These are phyloP conservation scores for Pelargonium australe DNA, from an alignment of 441 rosid species.

Conservation along the genomic window DNA sequence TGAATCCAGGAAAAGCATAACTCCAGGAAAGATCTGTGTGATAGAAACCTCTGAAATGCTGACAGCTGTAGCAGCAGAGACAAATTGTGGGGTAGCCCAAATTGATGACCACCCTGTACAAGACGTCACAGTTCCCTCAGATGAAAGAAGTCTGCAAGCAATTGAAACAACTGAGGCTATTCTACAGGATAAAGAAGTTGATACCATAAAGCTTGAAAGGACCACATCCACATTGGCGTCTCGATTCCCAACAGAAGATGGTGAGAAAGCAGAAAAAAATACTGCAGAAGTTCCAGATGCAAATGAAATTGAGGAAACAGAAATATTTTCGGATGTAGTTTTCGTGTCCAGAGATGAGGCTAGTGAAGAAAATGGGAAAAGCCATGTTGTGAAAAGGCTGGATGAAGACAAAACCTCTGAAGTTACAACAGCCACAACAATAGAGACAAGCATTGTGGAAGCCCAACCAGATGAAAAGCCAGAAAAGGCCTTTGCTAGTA, in stretches of 20 bases:
- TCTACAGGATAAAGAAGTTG: neutral
- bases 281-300: constrained; percentile 2
- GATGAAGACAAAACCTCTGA: neutral
- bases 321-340: constrained; percentile 8
- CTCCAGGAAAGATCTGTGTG: neutral
- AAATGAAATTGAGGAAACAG: constrained; percentile 4
- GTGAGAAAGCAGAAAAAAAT: neutral
- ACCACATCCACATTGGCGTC: neutral
- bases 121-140: neutral
- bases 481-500: constrained; percentile 10
- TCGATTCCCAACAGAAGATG: neutral
- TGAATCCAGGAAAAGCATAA: neutral
- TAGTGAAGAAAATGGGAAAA: neutral
- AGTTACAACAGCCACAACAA: neutral
- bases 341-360: constrained; percentile 2
- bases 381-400: neutral
- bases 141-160: neutral
- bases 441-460: constrained; percentile 20
- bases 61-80: neutral
- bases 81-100: neutral
- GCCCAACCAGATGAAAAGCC: constrained; percentile 20
- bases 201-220: constrained; percentile 3
- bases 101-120: neutral
- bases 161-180: constrained; percentile 1
- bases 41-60: neutral